A percentile compares a stretch with the other conserved stretches of the same genome.
These are phyloP conservation scores for Penicillium argentinense DNA, from an alignment of 495 filamentous ascomycete genomes.

Conservation along the genomic window DNA sequence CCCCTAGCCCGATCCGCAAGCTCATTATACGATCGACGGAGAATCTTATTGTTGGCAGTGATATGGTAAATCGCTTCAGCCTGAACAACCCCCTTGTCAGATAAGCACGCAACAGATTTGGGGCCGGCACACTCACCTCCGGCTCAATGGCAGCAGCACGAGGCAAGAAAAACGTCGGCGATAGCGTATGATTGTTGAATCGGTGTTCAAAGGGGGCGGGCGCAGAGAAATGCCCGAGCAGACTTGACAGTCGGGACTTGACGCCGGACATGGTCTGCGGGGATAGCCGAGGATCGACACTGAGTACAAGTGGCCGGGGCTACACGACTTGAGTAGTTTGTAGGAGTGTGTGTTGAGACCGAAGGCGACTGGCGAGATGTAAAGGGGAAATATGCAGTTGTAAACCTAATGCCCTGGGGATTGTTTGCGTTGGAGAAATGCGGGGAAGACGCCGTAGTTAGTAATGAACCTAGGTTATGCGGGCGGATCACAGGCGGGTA, in stretches of 20 bases:
- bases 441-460: conserved; percentile 18
- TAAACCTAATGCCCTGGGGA: not conserved
- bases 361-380: not conserved
- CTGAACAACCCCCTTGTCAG: conserved; percentile 30
- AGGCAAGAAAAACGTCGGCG: conserved; percentile 85
- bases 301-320: not conserved
- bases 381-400: not conserved
- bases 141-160: conserved; percentile 90
- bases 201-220: conserved; percentile 43
- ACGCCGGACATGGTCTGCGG: conserved; percentile 51
- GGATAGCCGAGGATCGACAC: not conserved
- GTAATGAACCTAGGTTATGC: conserved; percentile 20
- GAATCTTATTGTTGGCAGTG: conserved; percentile 71
- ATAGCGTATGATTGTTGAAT: conserved; percentile 75
- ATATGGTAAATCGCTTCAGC: conserved; percentile 84
- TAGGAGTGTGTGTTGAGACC: not conserved
- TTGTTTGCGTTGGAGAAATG: conserved; percentile 22
- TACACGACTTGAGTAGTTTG: not conserved
- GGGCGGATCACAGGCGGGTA: conserved; percentile 11
- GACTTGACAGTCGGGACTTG: conserved; percentile 58
- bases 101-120: conserved; percentile 1
- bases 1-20: conserved; percentile 82
- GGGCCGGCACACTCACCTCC: conserved; percentile 59
- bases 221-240: conserved; percentile 58
- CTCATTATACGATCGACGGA: conserved; percentile 76